These are phyloP conservation scores for Candida gigantensis DNA, from an alignment of 1,139 yeast species.

Conservation along the genomic window DNA sequence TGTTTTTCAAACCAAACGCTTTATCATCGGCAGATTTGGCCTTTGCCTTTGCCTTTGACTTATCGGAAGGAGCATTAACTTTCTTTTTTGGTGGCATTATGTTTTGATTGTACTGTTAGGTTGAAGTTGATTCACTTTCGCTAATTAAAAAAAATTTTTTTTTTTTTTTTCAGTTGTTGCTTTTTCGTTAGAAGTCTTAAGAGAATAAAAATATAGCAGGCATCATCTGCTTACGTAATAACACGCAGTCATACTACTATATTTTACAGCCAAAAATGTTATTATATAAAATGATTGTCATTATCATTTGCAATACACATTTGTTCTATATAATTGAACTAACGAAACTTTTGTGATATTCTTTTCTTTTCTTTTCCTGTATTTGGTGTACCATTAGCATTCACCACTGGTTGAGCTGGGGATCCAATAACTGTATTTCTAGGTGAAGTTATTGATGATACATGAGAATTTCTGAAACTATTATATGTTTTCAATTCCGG, in stretches of 20 bases:
- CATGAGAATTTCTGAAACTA: constrained; percentile 10
- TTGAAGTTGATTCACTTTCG: no score
- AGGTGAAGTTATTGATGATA: constrained; percentile 13
- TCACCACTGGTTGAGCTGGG: constrained; percentile 8
- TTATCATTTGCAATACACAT: not conserved
- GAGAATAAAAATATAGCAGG: no score
- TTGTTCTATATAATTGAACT: no score
- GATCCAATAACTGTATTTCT: constrained; percentile 6
- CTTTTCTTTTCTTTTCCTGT: constrained; percentile 20
- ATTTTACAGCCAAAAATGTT: no score
- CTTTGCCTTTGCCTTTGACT: constrained; percentile 68
- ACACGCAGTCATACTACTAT: no score
- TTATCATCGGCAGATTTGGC: constrained; percentile 77
- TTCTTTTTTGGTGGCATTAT: constrained; percentile 80
- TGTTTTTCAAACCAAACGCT: constrained; percentile 92
- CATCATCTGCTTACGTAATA: no score
- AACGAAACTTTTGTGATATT: constrained; percentile 23
- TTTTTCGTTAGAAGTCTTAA: no score
- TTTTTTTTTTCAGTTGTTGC: not conserved
- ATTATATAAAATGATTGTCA: not conserved
- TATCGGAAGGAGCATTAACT: constrained; percentile 55
- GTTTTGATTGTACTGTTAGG: no score
- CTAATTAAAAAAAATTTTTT: no score
- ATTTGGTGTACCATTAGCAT: constrained; percentile 8
- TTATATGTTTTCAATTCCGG: constrained; percentile 8